phyloP scores from a whole-genome alignment of 257 asterid species.

The Capsicum rhomboideum region DNA sequence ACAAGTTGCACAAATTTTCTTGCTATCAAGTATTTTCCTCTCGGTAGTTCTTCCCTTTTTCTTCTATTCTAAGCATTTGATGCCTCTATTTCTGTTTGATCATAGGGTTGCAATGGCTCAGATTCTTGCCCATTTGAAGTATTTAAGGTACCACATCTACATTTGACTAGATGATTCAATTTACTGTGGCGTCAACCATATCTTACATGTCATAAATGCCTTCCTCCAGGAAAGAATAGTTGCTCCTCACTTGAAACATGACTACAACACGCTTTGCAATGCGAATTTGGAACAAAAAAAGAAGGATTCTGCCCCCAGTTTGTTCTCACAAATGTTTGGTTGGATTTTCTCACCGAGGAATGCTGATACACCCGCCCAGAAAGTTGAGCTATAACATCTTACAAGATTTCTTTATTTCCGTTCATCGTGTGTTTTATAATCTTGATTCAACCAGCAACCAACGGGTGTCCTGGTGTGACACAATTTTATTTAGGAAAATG shows the following conservation, averaged over 20 bases:
- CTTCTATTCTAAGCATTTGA: neutral
- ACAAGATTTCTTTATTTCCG: neutral
- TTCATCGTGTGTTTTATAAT: neutral
- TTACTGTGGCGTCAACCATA: neutral
- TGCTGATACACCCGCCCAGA: constrained; percentile 16
- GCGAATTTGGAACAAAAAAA: neutral
- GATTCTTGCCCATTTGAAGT: constrained; percentile 79
- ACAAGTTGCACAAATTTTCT: neutral
- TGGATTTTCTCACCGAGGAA: constrained; percentile 41
- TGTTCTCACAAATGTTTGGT: constrained; percentile 30
- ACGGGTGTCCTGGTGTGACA: neutral
- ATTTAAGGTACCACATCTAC: constrained; percentile 55
- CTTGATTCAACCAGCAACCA: neutral
- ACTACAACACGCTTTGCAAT: constrained; percentile 54
- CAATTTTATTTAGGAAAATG: neutral
- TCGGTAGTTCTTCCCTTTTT: neutral
- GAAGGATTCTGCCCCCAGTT: constrained; percentile 11
- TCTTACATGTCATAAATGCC: neutral
- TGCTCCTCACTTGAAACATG: constrained; percentile 79
- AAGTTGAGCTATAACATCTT: constrained; percentile 40
- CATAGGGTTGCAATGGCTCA: constrained; percentile 69
- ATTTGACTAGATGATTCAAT: neutral
- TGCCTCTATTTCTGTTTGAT: neutral
- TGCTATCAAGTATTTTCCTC: neutral
- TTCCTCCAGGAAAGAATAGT: constrained; percentile 63